These are phyloP conservation scores for Agaricus subrufescens DNA, from an alignment of 768 basidiomycete genomes.

Conservation along the genomic window DNA sequence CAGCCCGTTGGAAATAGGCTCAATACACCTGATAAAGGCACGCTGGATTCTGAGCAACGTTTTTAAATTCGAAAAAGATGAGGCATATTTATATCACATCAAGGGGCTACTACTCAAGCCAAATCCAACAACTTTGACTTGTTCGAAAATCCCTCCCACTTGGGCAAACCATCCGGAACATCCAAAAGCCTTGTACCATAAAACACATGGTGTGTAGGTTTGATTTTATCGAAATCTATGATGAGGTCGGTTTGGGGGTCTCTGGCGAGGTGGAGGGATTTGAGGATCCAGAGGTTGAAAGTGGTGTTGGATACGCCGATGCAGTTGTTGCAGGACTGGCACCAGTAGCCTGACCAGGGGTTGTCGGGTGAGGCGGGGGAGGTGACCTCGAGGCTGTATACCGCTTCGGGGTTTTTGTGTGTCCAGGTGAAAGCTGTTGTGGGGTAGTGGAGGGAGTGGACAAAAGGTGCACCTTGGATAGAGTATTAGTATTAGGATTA, in stretches of 20 bases:
- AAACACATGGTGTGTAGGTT: constrained; percentile 64
- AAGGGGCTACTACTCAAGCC: too few species aligned
- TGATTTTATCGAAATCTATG: constrained; percentile 47
- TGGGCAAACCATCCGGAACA: constrained; percentile 48
- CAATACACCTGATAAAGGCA: too few species aligned
- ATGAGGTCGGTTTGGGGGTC: constrained; percentile 38
- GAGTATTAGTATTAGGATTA: too few species aligned
- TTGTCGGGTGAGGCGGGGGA: not conserved
- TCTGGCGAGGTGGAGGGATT: constrained; percentile 51
- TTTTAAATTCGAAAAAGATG: too few species aligned
- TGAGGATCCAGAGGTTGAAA: constrained; percentile 47
- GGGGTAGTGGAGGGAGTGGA: constrained; percentile 56
- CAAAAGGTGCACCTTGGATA: constrained; percentile 49
- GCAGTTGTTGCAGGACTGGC: constrained; percentile 51
- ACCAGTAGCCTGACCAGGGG: constrained; percentile 56
- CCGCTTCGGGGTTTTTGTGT: constrained; percentile 28
- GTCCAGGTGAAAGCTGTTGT: constrained; percentile 51
- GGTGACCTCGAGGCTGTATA: constrained; percentile 36
- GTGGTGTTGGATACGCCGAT: constrained; percentile 51
- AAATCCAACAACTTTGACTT: constrained; percentile 24
- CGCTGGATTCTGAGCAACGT: too few species aligned
- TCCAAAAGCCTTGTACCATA: constrained; percentile 60
- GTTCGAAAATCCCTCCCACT: constrained; percentile 64
- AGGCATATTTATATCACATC: too few species aligned
- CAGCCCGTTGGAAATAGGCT: too few species aligned